phyloP scores from a whole-genome alignment of 2,329 filamentous ascomycete species.

The Xylariaceae sp. region DNA sequence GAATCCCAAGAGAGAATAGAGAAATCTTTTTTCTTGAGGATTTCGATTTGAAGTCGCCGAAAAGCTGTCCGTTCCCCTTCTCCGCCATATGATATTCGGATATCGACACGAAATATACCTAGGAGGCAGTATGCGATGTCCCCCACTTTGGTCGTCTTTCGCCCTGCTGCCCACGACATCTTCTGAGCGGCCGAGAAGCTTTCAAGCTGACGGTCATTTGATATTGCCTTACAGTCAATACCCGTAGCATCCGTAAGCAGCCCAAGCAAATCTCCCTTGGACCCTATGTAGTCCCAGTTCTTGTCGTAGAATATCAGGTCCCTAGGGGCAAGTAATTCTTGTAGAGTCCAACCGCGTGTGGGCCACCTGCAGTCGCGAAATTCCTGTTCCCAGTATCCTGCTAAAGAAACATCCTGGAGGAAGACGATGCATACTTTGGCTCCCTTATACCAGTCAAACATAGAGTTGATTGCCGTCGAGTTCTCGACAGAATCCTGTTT shows the following conservation, averaged over 20 bases:
- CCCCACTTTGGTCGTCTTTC: not conserved
- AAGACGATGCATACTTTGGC: too few relatives aligned
- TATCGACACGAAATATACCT: not conserved
- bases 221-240: not conserved
- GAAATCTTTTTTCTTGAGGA: not conserved
- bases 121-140: not conserved
- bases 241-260: not conserved
- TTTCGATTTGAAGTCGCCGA: not conserved
- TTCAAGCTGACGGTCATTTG: not conserved
- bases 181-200: not conserved
- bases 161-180: not conserved
- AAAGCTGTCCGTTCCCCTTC: not conserved
- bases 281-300: not conserved
- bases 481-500: too few relatives aligned
- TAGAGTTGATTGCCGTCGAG: too few relatives aligned
- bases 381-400: too few relatives aligned
- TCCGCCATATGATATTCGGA: not conserved
- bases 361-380: too few relatives aligned
- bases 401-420: too few relatives aligned
- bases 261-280: not conserved
- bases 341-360: too few relatives aligned
- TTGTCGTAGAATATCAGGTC: not conserved
- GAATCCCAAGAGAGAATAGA: not conserved
- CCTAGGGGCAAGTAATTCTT: not conserved
- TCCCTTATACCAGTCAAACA: too few relatives aligned